phyloP scores from a whole-genome alignment of 768 basidiomycete genomes.

The Collybia mongolica region DNA sequence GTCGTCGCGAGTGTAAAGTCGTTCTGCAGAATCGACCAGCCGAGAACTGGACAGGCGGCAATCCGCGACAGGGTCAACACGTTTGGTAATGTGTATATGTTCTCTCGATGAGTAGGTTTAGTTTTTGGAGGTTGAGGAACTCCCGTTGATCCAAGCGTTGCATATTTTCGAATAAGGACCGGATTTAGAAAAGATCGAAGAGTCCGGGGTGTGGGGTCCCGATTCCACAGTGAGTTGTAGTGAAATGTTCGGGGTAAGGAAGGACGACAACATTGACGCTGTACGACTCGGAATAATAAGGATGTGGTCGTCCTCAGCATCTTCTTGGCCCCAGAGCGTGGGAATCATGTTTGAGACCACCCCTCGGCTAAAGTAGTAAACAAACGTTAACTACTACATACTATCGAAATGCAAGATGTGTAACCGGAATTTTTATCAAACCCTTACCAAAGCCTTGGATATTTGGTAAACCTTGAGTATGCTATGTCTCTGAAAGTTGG shows the following conservation, averaged over 20 bases:
- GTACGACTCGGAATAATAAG: slow-evolving; percentile 4
- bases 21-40: slow-evolving; percentile 82
- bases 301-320: slow-evolving; percentile 11
- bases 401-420: no score
- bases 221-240: background rate
- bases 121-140: slow-evolving; percentile 10
- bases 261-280: slow-evolving; percentile 5
- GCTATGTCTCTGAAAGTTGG: no score
- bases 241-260: background rate
- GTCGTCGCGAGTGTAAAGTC: slow-evolving; percentile 81
- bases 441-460: no score
- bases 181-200: slow-evolving; percentile 18
- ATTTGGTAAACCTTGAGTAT: no score
- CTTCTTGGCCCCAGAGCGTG: background rate
- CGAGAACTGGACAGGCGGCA: slow-evolving; percentile 86
- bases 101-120: slow-evolving; percentile 58
- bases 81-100: slow-evolving; percentile 95
- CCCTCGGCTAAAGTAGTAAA: no score
- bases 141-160: background rate
- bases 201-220: background rate
- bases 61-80: slow-evolving; percentile 86
- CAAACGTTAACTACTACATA: no score
- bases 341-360: background rate
- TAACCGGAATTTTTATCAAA: no score
- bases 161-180: slow-evolving; percentile 2